These are phyloP conservation scores for Aspergillus fructus DNA, from an alignment of 2,329 filamentous ascomycete species.

Conservation along the genomic window DNA sequence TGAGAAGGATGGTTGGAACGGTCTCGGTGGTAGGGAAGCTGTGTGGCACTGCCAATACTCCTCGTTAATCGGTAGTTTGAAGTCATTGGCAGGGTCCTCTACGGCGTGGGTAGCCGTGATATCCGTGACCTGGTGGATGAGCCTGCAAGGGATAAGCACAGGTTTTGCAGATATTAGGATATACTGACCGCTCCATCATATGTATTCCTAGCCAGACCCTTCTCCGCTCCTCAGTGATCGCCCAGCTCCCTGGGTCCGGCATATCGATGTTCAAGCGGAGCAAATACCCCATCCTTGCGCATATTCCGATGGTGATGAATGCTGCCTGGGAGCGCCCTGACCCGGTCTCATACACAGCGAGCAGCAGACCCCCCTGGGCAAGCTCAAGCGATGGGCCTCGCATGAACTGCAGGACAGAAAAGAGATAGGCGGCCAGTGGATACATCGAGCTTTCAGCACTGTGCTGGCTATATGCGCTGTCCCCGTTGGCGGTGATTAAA, in stretches of 20 bases:
- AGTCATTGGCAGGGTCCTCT: neutral
- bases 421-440: slow-evolving; percentile 2
- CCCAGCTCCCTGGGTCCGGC: neutral
- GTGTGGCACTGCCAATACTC: neutral
- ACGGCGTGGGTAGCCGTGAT: neutral
- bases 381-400: slow-evolving; percentile 1
- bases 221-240: slow-evolving; percentile 2
- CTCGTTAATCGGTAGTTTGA: slow-evolving; percentile 3
- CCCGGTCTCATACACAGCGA: slow-evolving; percentile 3
- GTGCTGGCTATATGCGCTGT: neutral
- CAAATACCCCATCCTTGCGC: slow-evolving; percentile 4
- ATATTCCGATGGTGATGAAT: slow-evolving; percentile 3
- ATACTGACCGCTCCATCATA: slow-evolving; percentile 7
- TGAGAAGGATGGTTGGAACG: neutral
- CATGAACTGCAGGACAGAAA: neutral
- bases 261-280: slow-evolving; percentile 4
- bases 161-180: neutral
- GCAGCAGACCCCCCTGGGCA: slow-evolving; percentile 3
- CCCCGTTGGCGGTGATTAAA: neutral
- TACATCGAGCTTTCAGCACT: neutral
- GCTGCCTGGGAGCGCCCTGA: neutral
- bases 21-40: too few species aligned
- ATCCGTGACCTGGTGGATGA: slow-evolving; percentile 1
- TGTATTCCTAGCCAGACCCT: slow-evolving; percentile 11
- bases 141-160: neutral